These are phyloP conservation scores for Maudiozyma bulderi DNA, from an alignment of 805 yeast genomes.

Conservation along the genomic window DNA sequence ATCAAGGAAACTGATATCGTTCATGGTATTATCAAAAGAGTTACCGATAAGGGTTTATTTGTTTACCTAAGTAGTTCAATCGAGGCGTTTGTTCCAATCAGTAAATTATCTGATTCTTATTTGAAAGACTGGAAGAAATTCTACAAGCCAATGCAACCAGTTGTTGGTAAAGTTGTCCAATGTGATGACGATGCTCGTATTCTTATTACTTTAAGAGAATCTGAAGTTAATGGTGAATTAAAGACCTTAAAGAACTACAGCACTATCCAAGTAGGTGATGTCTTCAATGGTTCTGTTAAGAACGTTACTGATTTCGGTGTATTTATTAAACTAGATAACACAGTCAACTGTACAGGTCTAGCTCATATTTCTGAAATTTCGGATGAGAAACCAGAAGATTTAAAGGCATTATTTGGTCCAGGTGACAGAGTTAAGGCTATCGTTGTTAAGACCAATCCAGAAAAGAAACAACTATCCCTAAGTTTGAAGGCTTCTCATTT, in stretches of 20 bases:
- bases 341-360: slow-evolving; percentile 68
- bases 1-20: slow-evolving; percentile 62
- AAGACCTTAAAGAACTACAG: slow-evolving; percentile 49
- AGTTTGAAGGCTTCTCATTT: slow-evolving; percentile 96
- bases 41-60: slow-evolving; percentile 68
- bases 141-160: slow-evolving; percentile 61
- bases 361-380: slow-evolving; percentile 83
- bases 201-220: slow-evolving; percentile 69
- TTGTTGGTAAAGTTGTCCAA: slow-evolving; percentile 61
- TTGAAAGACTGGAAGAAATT: slow-evolving; percentile 82
- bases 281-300: slow-evolving; percentile 69
- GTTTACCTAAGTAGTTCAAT: slow-evolving; percentile 63
- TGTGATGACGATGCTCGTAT: slow-evolving; percentile 56
- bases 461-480: slow-evolving; percentile 67
- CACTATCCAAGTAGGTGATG: slow-evolving; percentile 60
- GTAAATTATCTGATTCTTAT: slow-evolving; percentile 72
- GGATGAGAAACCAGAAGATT: slow-evolving; percentile 49
- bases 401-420: slow-evolving; percentile 60
- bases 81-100: slow-evolving; percentile 70
- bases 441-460: slow-evolving; percentile 50
- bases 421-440: slow-evolving; percentile 90
- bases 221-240: slow-evolving; percentile 65
- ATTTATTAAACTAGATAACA: slow-evolving; percentile 70
- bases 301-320: slow-evolving; percentile 84
- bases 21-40: slow-evolving; percentile 69